Evolutionary conservation across 163 green algal genomes (phyloP), one percentile per base, ranked within the genome.

Genomic region (Picocystis sp.): DNA sequence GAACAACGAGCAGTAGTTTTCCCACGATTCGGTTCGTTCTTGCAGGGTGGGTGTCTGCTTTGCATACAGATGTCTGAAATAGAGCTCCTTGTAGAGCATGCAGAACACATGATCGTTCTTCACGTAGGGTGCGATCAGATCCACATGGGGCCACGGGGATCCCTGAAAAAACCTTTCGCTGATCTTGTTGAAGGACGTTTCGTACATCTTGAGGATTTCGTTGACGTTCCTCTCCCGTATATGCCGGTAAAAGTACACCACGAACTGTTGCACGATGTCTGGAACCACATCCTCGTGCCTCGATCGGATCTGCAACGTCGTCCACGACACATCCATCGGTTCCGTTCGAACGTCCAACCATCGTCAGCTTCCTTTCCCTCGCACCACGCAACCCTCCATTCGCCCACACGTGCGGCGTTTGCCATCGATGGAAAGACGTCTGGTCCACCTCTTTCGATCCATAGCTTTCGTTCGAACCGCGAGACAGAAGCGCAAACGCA

Each of bases 21-120:
- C 80, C 86, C 84, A 95, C 0, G 76, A 88, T 50, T 85, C 81
- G 35, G 56, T 74, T 23, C 89, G 79, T 43, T 87, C 69, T 57
- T 79, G 65, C 41, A 88, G 46, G 22, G 61, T 80, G 22, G 63
- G 70, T 41, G 55, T 58, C 22, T 63, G 38, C 14, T 53, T 58
- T 11, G 49, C 48, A 53, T 70, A 77, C 19, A 79, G 10, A 52
- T 79, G 69, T 34, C 53, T 47, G 51, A 50, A 47, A 11, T 51
- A 47, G 22, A 53, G 11, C 29, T 84, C 83, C 70, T 93, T 89
- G 72, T 99, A 99, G 2, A 99, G 78, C 45, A 97, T 70, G 63
- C 80, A 92, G 76, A 98, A 99, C 0, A 98, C 86, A 53, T 94
- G 81, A 66, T 99, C 91, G 34, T 89, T 61, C 57, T 97, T 89